Conservation (phyloP, 1,139 yeast genomes). For the Suhomyces terraborum region DNA sequence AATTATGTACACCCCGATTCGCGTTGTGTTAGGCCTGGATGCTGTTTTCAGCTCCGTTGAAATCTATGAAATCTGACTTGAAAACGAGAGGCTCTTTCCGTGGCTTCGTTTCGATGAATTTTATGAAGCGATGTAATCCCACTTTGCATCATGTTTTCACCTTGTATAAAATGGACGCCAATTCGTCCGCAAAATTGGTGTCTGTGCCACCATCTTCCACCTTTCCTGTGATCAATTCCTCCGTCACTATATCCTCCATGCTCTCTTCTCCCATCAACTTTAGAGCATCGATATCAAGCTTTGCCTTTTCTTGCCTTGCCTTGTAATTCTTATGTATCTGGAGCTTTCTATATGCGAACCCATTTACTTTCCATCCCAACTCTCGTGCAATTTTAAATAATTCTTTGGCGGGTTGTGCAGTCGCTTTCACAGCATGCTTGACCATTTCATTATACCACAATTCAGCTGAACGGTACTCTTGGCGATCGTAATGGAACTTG, state of each 20-base stretch:
- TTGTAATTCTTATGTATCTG: conserved; percentile 27
- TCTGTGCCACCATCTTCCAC: conserved; percentile 13
- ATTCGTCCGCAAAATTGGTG: conserved; percentile 24
- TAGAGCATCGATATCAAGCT: conserved; percentile 27
- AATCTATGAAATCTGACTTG: too few species aligned
- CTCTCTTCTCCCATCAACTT: conserved; percentile 21
- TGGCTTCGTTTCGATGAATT: too few species aligned
- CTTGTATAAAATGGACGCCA: conserved; percentile 21
- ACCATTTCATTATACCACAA: conserved; percentile 44
- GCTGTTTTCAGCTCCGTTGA: too few species aligned
- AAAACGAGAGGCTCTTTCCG: too few species aligned
- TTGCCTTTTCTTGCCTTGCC: conserved; percentile 24
- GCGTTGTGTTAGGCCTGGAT: too few species aligned
- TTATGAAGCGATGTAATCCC: neutral
- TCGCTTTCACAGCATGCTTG: conserved; percentile 34
- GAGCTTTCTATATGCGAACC: conserved; percentile 34
- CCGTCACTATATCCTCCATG: conserved; percentile 22
- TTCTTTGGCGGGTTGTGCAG: conserved; percentile 31
- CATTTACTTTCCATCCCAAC: conserved; percentile 38
- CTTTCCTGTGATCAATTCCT: conserved; percentile 21
- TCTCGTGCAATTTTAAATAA: conserved; percentile 39
- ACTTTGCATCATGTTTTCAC: neutral
- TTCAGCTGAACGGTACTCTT: conserved; percentile 35
- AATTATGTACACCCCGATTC: too few species aligned
- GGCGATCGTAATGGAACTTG: conserved; percentile 35